Evolutionary conservation across 2,329 filamentous ascomycete species (phyloP).

Genomic region (Escovopsis sp.): DNA sequence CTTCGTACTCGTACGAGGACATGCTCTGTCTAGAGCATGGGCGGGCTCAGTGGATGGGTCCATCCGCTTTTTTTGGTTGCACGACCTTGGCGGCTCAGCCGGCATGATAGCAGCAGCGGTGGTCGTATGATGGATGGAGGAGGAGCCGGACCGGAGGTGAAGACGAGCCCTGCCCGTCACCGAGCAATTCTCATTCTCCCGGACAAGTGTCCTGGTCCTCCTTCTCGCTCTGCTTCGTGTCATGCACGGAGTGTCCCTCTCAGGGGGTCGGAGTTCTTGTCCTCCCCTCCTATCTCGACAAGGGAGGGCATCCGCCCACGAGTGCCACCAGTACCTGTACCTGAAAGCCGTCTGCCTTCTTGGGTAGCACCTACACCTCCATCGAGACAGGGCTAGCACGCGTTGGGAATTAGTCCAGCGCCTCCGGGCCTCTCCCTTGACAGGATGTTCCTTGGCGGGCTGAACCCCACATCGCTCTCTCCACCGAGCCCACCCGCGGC

Average conservation of each 20-base stretch:
- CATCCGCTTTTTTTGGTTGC: background rate
- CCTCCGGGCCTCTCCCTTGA: constrained; percentile 1
- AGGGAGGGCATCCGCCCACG: too few species aligned
- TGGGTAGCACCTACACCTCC: background rate
- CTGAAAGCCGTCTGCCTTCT: too few species aligned
- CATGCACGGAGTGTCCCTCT: too few species aligned
- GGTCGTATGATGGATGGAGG: background rate
- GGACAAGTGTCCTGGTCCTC: too few species aligned
- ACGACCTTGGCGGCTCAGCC: background rate
- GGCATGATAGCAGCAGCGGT: background rate
- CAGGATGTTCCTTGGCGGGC: background rate
- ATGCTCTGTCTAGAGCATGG: background rate
- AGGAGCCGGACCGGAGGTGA: background rate
- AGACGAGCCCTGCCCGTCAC: too few species aligned
- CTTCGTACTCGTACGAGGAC: background rate
- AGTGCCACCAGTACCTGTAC: too few species aligned
- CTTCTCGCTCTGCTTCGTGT: too few species aligned
- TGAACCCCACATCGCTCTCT: background rate
- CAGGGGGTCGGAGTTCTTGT: too few species aligned
- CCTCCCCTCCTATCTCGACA: too few species aligned
- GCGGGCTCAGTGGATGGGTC: background rate
- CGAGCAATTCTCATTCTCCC: too few species aligned
- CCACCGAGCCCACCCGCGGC: too few species aligned
- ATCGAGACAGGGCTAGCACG: background rate
- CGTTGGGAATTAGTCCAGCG: background rate